phyloP scores from a whole-genome alignment of 2,329 filamentous ascomycete species.

The Arthroderma sp. region DNA sequence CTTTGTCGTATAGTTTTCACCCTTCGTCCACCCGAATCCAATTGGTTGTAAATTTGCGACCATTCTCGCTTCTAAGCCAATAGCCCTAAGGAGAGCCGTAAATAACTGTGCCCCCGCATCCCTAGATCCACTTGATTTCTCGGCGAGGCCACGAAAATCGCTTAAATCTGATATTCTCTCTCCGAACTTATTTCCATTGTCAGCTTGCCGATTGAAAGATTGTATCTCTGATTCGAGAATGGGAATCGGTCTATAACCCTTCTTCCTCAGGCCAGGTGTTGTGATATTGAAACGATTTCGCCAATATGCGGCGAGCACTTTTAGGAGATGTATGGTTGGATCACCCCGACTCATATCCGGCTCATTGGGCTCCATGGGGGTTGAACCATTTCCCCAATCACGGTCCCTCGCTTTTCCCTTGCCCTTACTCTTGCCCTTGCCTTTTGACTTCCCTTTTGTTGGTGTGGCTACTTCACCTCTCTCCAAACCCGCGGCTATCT shows the following conservation, averaged over 20 bases:
- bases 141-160: conserved; percentile 57
- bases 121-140: conserved; percentile 62
- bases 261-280: conserved; percentile 70
- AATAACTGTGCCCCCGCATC: conserved; percentile 86
- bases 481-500: conserved; percentile 51
- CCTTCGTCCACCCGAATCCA: conserved; percentile 82
- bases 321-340: conserved; percentile 63
- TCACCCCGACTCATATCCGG: conserved; percentile 74
- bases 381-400: conserved; percentile 62
- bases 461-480: conserved; percentile 29
- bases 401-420: conserved; percentile 30
- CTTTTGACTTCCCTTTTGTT: conserved; percentile 17
- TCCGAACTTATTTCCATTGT: conserved; percentile 55
- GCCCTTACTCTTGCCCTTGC: conserved; percentile 19
- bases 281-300: conserved; percentile 67
- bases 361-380: conserved; percentile 53
- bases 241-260: conserved; percentile 71
- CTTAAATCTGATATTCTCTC: conserved; percentile 57
- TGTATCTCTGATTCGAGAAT: conserved; percentile 61
- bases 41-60: conserved; percentile 73
- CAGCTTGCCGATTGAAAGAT: conserved; percentile 50
- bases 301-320: conserved; percentile 73
- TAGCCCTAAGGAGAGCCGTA: conserved; percentile 64
- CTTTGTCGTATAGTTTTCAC: conserved; percentile 56
- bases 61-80: conserved; percentile 72